These are phyloP conservation scores for Aeschynomene evenia DNA, from an alignment of 306 rosid species.

Conservation along the genomic window DNA sequence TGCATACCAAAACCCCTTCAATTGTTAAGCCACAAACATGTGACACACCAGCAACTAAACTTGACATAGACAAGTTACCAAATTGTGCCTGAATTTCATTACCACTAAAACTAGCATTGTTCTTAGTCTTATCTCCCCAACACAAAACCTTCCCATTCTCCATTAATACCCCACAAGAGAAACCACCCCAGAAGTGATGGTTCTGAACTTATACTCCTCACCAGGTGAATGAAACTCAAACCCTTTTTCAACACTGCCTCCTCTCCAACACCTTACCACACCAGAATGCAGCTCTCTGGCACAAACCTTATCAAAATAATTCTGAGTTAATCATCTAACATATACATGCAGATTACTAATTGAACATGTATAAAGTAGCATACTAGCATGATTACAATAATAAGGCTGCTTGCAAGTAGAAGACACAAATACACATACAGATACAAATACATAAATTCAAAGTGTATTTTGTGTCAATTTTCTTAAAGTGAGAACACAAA, in stretches of 20 bases:
- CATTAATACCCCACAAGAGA: slow-evolving; percentile 43
- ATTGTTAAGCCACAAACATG: slow-evolving; percentile 50
- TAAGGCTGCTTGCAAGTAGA: too few species aligned
- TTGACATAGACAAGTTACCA: slow-evolving; percentile 38
- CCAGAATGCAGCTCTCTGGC: slow-evolving; percentile 46
- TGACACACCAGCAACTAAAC: slow-evolving; percentile 42
- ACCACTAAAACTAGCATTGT: neutral
- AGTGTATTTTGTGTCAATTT: too few species aligned
- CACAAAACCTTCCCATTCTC: slow-evolving; percentile 29
- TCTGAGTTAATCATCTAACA: neutral
- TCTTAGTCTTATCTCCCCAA: slow-evolving; percentile 31
- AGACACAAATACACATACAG: too few species aligned
- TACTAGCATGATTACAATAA: too few species aligned
- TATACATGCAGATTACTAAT: neutral
- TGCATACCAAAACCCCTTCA: slow-evolving; percentile 39
- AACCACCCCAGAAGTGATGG: slow-evolving; percentile 41
- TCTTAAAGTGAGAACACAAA: too few species aligned
- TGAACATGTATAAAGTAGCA: too few species aligned
- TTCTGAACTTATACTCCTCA: slow-evolving; percentile 17
- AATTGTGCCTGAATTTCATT: slow-evolving; percentile 32
- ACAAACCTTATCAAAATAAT: slow-evolving; percentile 35
- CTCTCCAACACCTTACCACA: slow-evolving; percentile 48
- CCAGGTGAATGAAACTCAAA: slow-evolving; percentile 28
- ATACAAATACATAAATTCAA: too few species aligned
- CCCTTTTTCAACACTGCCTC: slow-evolving; percentile 11